Percentiles rank a stretch among this genome's conserved stretches.
Conservation (phyloP, 495 filamentous ascomycete species). For the Xylaria venustula region DNA sequence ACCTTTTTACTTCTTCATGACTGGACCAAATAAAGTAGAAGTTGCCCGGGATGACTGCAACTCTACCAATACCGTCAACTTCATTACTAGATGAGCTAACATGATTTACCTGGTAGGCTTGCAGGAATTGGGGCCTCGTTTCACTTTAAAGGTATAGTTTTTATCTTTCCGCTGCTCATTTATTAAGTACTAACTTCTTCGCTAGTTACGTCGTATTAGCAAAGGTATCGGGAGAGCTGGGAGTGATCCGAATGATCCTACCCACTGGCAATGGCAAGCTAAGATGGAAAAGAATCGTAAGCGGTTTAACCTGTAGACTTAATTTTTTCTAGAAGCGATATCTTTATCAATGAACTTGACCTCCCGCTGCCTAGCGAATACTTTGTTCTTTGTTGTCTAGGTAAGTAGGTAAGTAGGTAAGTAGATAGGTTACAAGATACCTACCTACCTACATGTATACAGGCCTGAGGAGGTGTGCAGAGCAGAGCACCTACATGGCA, state of each 20-base stretch:
- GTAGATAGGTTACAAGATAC: too few species aligned
- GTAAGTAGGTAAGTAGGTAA: not conserved
- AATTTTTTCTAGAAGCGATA: too few species aligned
- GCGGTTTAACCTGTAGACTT: conserved; percentile 88
- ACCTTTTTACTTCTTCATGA: not conserved
- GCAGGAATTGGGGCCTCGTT: conserved; percentile 27
- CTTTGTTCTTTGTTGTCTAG: not conserved
- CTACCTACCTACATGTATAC: too few species aligned
- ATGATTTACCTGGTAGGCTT: conserved; percentile 17
- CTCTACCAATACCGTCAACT: too few species aligned
- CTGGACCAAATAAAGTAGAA: too few species aligned
- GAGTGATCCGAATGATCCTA: conserved; percentile 64
- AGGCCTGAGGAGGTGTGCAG: too few species aligned
- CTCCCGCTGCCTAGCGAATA: too few species aligned
- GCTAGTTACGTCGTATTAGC: conserved; percentile 84
- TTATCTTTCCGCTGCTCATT: not conserved
- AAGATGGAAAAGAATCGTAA: conserved; percentile 91
- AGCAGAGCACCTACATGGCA: too few species aligned
- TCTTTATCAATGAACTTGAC: too few species aligned
- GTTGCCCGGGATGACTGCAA: too few species aligned
- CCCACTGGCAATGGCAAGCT: conserved; percentile 92
- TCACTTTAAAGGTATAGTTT: conserved; percentile 22
- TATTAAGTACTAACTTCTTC: conserved; percentile 12
- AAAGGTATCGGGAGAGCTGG: conserved; percentile 81
- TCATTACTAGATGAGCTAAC: not conserved